Conservation (phyloP, 1,284 basidiomycete species). For the Termitomyces sp. region DNA sequence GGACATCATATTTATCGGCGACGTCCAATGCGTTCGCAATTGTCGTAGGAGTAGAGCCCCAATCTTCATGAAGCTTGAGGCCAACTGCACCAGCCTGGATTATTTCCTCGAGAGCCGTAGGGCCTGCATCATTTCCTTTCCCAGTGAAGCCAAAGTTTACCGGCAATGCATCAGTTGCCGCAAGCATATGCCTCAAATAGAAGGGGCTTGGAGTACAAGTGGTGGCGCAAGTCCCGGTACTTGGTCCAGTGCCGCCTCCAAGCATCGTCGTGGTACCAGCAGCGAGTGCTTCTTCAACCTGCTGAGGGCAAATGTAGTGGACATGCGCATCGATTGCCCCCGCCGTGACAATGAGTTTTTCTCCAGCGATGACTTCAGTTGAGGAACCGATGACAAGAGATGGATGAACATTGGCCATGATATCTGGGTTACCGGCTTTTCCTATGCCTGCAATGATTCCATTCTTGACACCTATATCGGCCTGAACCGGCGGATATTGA, state of each 20-base stretch:
- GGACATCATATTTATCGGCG: slow-evolving; percentile 92
- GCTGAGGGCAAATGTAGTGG: slow-evolving; percentile 93
- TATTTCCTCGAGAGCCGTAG: slow-evolving; percentile 73
- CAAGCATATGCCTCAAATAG: slow-evolving; percentile 84
- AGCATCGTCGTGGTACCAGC: slow-evolving; percentile 83
- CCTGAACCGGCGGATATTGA: slow-evolving; percentile 41
- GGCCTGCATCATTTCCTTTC: slow-evolving; percentile 89
- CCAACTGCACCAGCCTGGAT: slow-evolving; percentile 86
- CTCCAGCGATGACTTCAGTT: slow-evolving; percentile 94
- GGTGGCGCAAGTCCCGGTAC: slow-evolving; percentile 87
- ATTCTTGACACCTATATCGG: slow-evolving; percentile 92
- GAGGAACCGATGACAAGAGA: slow-evolving; percentile 79
- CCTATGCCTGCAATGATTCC: slow-evolving; percentile 87
- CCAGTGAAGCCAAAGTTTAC: slow-evolving; percentile 94
- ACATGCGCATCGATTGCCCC: slow-evolving; percentile 92
- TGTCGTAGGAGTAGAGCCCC: slow-evolving; percentile 88
- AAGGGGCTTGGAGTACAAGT: slow-evolving; percentile 91
- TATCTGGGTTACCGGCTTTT: slow-evolving; percentile 95
- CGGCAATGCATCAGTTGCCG: slow-evolving; percentile 82
- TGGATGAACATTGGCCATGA: slow-evolving; percentile 80
- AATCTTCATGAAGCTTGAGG: slow-evolving; percentile 97
- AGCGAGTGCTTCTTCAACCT: slow-evolving; percentile 71
- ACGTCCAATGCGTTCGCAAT: slow-evolving; percentile 81
- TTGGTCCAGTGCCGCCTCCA: slow-evolving; percentile 92
- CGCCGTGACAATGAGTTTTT: slow-evolving; percentile 90